phyloP scores from a whole-genome alignment of 177 flowering plant genomes.

The Tripterygium wilfordii region DNA sequence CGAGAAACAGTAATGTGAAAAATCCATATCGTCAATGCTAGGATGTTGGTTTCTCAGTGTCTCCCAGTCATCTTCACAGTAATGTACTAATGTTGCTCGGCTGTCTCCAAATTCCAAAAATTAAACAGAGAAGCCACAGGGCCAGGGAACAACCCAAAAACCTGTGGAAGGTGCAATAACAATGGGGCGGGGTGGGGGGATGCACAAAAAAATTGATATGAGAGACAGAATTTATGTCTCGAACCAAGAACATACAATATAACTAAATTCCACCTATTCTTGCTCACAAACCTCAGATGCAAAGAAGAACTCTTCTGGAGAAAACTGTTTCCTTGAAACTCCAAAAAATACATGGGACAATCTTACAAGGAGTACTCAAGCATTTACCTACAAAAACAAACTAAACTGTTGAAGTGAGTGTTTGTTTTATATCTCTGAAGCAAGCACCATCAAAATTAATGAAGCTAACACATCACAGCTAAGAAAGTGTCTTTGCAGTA shows the following conservation, averaged over 20 bases:
- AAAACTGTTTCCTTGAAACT: slow-evolving; percentile 19
- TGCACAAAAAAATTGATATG: too few species aligned
- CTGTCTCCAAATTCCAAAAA: slow-evolving; percentile 27
- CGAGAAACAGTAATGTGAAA: slow-evolving; percentile 44
- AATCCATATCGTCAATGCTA: slow-evolving; percentile 27
- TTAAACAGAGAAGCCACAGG: slow-evolving; percentile 33
- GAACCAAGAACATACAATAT: background rate
- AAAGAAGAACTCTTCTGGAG: slow-evolving; percentile 28
- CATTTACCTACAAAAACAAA: slow-evolving; percentile 29
- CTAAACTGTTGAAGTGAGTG: background rate
- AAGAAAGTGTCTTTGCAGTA: too few species aligned
- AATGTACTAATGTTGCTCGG: slow-evolving; percentile 39
- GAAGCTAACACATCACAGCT: background rate
- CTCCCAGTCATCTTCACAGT: slow-evolving; percentile 42
- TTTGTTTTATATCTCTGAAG: too few species aligned
- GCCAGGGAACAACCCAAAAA: slow-evolving; percentile 39
- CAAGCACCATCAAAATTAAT: background rate
- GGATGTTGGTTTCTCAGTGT: slow-evolving; percentile 22
- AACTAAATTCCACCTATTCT: too few species aligned
- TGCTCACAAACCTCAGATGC: slow-evolving; percentile 38
- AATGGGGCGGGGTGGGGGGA: too few species aligned
- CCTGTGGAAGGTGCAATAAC: slow-evolving; percentile 18
- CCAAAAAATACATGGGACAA: slow-evolving; percentile 22
- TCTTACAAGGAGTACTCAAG: slow-evolving; percentile 31
- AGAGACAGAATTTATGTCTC: too few species aligned